Base-by-base conservation (phyloP, 495 filamentous ascomycete genomes). In the Penicillium arizonense region DNA sequence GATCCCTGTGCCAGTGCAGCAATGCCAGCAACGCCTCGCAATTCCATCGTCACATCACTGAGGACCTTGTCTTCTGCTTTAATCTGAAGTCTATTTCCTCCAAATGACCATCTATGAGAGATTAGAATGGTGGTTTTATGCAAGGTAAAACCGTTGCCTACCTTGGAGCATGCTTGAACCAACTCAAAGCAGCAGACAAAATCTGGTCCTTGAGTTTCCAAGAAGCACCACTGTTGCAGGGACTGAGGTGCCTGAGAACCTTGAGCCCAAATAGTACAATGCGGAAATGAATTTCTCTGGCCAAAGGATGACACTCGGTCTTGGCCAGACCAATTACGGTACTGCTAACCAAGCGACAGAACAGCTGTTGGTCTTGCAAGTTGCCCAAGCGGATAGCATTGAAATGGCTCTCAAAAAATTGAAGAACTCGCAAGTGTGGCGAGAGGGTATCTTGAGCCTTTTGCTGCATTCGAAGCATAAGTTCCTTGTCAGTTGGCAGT, bases 391-490 rank as follows among this genome's bases (percentile, higher is more conserved):
- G 82, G 18, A 88, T 90, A 9, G 95, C 90, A 71, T 88, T 96
- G 76, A 92, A 99, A 61, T 96, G 93, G 61, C 91, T 97, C 37
- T 83, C 87, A 38, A 99, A 80, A 62, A 97, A 92, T 52, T 96
- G 90, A 44, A 96, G 71, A 16, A 99, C 71, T 26, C 87, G 84
- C 35, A 88, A 80, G 65, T 99, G 95, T 6, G 95, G 95, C 33
- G 88, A 84, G 34, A 97, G 81, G 23, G 89, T 71, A 58, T 89
- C 84, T 58, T 95, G 85, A 9, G 90, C 85, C 34, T 79, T 74
- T 57, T 93, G 85, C 53, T 93, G 91, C 23, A 84, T 81, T 62
- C 82, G 87, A 18, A 81, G 76, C 57, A 96, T 77, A n/a, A 81
- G 70, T 33, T 83, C 83, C 60, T 88, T 89, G 62, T 97, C 88